These are phyloP conservation scores for Herpetomonas tarakana DNA, from an alignment of 208 protist species.

Conservation along the genomic window DNA sequence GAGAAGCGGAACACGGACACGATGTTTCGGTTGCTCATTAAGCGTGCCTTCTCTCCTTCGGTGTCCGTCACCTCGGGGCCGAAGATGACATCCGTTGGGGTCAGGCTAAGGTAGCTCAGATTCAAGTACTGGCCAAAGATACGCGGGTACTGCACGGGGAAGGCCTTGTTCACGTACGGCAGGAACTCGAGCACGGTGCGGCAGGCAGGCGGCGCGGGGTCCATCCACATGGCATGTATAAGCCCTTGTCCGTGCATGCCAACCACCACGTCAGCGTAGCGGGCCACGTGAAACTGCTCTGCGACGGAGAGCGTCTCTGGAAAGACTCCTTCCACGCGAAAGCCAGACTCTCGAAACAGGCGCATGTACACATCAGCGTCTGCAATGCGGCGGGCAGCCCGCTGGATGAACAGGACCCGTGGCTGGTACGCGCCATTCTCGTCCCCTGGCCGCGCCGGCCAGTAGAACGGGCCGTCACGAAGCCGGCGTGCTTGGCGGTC, in stretches of 20 bases:
- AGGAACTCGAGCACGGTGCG: constrained; percentile 48
- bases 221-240: constrained; percentile 53
- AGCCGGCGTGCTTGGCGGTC: background rate
- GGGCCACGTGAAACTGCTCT: constrained; percentile 41
- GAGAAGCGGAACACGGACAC: constrained; percentile 20
- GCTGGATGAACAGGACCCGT: constrained; percentile 40
- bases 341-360: constrained; percentile 29
- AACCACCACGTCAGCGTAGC: constrained; percentile 53
- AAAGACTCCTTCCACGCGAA: constrained; percentile 40
- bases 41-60: constrained; percentile 16
- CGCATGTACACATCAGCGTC: constrained; percentile 19
- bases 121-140: constrained; percentile 13
- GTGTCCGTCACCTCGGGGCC: constrained; percentile 16
- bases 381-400: constrained; percentile 26
- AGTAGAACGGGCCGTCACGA: background rate
- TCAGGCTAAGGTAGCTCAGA: constrained; percentile 21
- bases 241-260: constrained; percentile 56
- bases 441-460: background rate
- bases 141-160: constrained; percentile 20
- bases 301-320: constrained; percentile 28
- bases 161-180: constrained; percentile 28
- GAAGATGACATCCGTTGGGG: constrained; percentile 27
- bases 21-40: constrained; percentile 14
- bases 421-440: constrained; percentile 11
- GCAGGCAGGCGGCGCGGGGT: constrained; percentile 24